Conservation (phyloP, 2,329 filamentous ascomycete genomes). For the Penicillium occitanis region DNA sequence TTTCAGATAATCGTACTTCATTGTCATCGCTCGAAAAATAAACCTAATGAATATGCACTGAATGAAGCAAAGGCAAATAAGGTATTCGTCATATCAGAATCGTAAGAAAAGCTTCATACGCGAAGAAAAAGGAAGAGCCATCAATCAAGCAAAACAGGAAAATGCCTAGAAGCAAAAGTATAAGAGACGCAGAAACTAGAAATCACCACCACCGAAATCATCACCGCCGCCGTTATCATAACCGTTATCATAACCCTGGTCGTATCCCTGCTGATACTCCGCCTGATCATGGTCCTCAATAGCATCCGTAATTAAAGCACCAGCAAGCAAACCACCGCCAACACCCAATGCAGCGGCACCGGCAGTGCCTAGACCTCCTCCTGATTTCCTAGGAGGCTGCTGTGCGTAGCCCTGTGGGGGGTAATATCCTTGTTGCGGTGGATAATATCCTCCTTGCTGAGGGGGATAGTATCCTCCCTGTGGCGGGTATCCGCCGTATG, state of each 20-base stretch:
- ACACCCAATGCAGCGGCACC: slow-evolving; percentile 76
- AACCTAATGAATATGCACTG: not conserved
- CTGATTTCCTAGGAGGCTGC: slow-evolving; percentile 45
- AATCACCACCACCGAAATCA: slow-evolving; percentile 32
- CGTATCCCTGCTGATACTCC: slow-evolving; percentile 41
- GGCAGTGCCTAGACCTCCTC: slow-evolving; percentile 59
- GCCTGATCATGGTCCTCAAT: slow-evolving; percentile 65
- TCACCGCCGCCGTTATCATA: slow-evolving; percentile 30
- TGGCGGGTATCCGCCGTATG: slow-evolving; percentile 23
- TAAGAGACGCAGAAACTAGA: slow-evolving; percentile 21
- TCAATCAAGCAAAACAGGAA: not conserved
- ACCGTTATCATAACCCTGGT: slow-evolving; percentile 30
- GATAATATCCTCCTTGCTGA: slow-evolving; percentile 30
- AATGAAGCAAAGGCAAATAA: not conserved
- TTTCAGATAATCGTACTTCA: not conserved
- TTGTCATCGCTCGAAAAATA: not conserved
- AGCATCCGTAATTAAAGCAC: slow-evolving; percentile 67
- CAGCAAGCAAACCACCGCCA: slow-evolving; percentile 78
- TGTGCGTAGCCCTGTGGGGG: slow-evolving; percentile 26
- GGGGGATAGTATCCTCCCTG: slow-evolving; percentile 31
- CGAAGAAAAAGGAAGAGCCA: not conserved
- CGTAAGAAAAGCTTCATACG: not conserved
- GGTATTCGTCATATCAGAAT: not conserved
- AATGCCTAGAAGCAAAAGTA: not conserved
- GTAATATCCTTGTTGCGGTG: slow-evolving; percentile 31